Evolutionary conservation across 2,329 filamentous ascomycete genomes (phyloP), one percentile per base, ranked within the genome.

Genomic region (Xylaria sp.): DNA sequence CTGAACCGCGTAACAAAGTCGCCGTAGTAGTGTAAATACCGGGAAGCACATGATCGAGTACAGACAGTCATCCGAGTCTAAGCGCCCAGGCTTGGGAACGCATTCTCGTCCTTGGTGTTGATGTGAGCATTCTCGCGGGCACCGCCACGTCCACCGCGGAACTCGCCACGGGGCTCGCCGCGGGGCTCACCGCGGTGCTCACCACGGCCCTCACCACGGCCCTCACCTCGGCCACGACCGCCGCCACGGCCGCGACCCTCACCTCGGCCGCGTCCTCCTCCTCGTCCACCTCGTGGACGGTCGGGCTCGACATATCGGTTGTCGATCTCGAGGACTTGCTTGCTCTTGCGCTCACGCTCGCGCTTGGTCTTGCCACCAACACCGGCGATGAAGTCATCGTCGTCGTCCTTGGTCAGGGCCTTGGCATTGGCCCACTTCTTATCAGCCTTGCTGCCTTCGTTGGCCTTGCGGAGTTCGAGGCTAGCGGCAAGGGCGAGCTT

Each of bases 381-480:
- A 66, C 82, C 86, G 69, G 88, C 77, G 71, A 96, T 88, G 84
- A 90, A 97, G 66, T 89, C 86, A 67, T 91, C 86, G 50, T 84
- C 82, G 11, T 85, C 83, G 18, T 85, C 79, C 74, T 88, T 88
- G 71, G 77, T 72, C 52, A 89, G 78, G 54, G 82, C 71, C 81
- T 92, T 95, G 73, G 91, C 92, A 69, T 83, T 81, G 69, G 89
- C 90, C 90, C 92, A 96, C 84, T 97, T 94, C 85, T 94, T 93
- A 82, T 92, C 87, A 69, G 79, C 72, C 81, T 91, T 91, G 80
- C 81, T 84, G 70, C 92, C 92, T 81, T 97, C 92, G 82, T 97
- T 97, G 76, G 93, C 80, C 81, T 92, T 87, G 79, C 94, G 93
- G 71, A 91, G 82, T 69, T 90, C 84, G 68, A 87, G 82, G 49